Evolutionary conservation across 495 filamentous ascomycete species (phyloP).

Genomic region (Aspergillus baeticus): DNA sequence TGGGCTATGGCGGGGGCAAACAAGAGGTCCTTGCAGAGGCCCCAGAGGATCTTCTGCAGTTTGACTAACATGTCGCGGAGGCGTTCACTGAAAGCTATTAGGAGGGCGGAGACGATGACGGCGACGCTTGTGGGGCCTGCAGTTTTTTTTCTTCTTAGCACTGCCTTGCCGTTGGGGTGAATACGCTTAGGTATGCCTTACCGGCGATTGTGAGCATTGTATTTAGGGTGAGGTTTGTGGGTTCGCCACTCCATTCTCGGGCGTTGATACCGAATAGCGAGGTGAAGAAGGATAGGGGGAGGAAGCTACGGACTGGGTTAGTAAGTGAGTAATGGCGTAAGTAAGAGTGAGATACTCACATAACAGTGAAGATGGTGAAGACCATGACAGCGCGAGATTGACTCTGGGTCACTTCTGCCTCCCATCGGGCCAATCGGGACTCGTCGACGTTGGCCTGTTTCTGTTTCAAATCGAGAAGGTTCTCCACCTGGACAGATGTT

Average conservation of each 20-base stretch:
- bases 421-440: constrained; percentile 60
- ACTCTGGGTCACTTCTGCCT: constrained; percentile 61
- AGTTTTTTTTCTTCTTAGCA: background rate
- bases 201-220: constrained; percentile 39
- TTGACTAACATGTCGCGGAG: constrained; percentile 31
- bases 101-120: constrained; percentile 42
- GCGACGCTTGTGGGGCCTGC: constrained; percentile 38
- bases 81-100: constrained; percentile 42
- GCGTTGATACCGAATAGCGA: constrained; percentile 66
- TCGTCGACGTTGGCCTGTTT: constrained; percentile 70
- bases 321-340: constrained; percentile 10
- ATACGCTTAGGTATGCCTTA: constrained; percentile 8
- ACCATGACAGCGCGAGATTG: constrained; percentile 67
- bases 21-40: constrained; percentile 28
- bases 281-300: constrained; percentile 67
- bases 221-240: constrained; percentile 27
- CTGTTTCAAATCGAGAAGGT: constrained; percentile 66
- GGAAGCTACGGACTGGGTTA: constrained; percentile 37
- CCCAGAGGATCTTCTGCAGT: constrained; percentile 25
- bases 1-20: constrained; percentile 11
- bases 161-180: background rate
- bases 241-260: constrained; percentile 56
- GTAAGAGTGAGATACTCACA: constrained; percentile 48
- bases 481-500: constrained; percentile 49
- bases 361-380: constrained; percentile 67